phyloP scores from a whole-genome alignment of 2,329 filamentous ascomycete species.

The Hypoxylon sp. region DNA sequence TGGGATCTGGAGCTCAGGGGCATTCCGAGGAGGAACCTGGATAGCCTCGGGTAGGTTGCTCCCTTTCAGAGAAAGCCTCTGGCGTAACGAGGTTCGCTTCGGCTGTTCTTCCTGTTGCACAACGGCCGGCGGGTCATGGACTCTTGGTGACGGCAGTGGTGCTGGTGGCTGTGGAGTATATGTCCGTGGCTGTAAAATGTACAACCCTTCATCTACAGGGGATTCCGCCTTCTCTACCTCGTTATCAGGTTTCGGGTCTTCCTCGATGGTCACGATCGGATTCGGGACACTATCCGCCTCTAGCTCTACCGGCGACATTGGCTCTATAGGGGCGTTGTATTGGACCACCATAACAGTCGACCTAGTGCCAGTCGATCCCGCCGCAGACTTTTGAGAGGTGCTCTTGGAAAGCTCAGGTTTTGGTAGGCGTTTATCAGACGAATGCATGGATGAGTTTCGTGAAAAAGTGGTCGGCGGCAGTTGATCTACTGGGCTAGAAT shows the following conservation, averaged over 20 bases:
- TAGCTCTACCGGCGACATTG: constrained; percentile 40
- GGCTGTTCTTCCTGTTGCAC: constrained; percentile 47
- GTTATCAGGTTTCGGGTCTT: constrained; percentile 44
- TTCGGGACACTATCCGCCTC: constrained; percentile 40
- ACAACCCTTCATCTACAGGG: constrained; percentile 61
- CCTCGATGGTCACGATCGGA: constrained; percentile 37
- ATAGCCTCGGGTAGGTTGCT: constrained; percentile 68
- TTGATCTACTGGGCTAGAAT: constrained; percentile 48
- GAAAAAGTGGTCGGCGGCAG: constrained; percentile 41
- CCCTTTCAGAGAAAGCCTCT: constrained; percentile 68
- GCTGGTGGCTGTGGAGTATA: constrained; percentile 69
- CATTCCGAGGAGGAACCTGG: constrained; percentile 64
- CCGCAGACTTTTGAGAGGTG: constrained; percentile 43
- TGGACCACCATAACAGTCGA: constrained; percentile 53
- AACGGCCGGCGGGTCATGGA: constrained; percentile 53
- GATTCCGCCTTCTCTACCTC: constrained; percentile 44
- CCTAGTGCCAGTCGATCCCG: constrained; percentile 48
- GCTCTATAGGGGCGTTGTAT: constrained; percentile 47
- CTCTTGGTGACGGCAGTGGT: constrained; percentile 64
- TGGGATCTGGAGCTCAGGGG: constrained; percentile 56
- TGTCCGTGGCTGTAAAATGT: constrained; percentile 70
- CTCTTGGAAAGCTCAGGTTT: constrained; percentile 45
- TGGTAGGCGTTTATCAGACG: constrained; percentile 45
- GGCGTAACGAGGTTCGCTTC: constrained; percentile 65
- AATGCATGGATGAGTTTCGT: constrained; percentile 42